A percentile compares a stretch with the other conserved stretches of the same genome.
These are phyloP conservation scores for Musa schizocarpa DNA, from an alignment of 176 grass and related monocot species.

Conservation along the genomic window DNA sequence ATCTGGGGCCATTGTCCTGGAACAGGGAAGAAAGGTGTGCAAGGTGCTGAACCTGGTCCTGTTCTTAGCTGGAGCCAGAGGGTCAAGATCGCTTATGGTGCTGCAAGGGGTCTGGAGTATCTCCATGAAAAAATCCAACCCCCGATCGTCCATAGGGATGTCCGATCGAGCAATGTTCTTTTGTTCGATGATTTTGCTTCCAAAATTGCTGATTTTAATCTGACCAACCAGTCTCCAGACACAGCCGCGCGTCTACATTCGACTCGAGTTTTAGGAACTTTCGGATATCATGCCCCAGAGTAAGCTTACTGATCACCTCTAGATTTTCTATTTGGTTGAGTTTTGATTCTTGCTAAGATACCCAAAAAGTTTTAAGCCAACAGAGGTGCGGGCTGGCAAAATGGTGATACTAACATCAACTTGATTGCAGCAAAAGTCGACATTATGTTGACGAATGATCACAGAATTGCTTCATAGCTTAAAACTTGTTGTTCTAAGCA, in stretches of 20 bases:
- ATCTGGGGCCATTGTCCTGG: not conserved
- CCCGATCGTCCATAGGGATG: conserved; percentile 43
- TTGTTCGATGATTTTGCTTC: conserved; percentile 41
- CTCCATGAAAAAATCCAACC: conserved; percentile 58
- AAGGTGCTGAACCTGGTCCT: conserved; percentile 37
- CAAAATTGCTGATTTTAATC: conserved; percentile 50
- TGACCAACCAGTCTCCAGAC: conserved; percentile 37
- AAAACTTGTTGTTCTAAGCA: too few relatives aligned
- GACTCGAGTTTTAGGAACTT: conserved; percentile 45
- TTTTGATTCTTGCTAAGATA: too few relatives aligned
- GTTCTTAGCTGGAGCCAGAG: conserved; percentile 32
- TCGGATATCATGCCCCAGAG: conserved; percentile 57
- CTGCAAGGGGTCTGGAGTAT: conserved; percentile 46
- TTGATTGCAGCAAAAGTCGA: too few relatives aligned
- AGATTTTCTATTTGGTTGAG: not conserved
- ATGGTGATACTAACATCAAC: too few relatives aligned
- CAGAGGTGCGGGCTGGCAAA: not conserved
- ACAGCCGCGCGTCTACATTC: conserved; percentile 40
- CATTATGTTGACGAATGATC: too few relatives aligned
- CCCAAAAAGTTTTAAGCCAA: not conserved
- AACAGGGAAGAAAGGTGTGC: conserved; percentile 49
- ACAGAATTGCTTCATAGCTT: too few relatives aligned
- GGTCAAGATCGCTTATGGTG: conserved; percentile 42
- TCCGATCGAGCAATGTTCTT: conserved; percentile 52
- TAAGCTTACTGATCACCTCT: conserved; percentile 1